Evolutionary conservation across 306 rosid species (phyloP).

Genomic region (Gastrolobium bilobum): DNA sequence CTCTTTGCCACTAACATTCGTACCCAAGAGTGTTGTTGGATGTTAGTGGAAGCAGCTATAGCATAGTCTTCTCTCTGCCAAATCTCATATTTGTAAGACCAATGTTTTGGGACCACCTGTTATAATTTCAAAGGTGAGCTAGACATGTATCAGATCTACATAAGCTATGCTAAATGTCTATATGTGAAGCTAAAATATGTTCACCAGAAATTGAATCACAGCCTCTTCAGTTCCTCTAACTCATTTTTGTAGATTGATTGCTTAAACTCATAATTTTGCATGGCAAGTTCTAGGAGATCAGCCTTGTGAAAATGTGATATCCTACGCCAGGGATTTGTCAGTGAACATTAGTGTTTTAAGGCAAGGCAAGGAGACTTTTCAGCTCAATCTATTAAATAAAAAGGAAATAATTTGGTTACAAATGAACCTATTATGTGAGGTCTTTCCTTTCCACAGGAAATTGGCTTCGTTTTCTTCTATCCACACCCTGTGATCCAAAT

Average conservation of each 20-base stretch:
- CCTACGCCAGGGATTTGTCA: conserved; percentile 26
- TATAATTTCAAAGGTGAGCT: background rate
- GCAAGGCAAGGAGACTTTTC: background rate
- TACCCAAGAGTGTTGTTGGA: conserved; percentile 40
- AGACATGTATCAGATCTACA: background rate
- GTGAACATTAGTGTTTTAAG: background rate
- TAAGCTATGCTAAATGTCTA: background rate
- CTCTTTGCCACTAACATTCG: conserved; percentile 49
- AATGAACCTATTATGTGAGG: conserved; percentile 37
- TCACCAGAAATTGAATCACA: background rate
- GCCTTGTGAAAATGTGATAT: conserved; percentile 30
- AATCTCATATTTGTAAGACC: conserved; percentile 57
- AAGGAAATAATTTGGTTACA: background rate
- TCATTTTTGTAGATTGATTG: conserved; percentile 56
- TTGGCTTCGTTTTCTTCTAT: conserved; percentile 52
- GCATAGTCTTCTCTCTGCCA: conserved; percentile 64
- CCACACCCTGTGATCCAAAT: conserved; percentile 59
- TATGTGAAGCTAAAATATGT: background rate
- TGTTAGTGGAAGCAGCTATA: conserved; percentile 33
- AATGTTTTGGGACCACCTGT: conserved; percentile 53
- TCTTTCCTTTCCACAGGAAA: conserved; percentile 52
- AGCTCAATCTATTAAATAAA: background rate
- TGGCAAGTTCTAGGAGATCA: conserved; percentile 49
- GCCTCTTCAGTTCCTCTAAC: conserved; percentile 54
- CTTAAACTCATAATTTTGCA: conserved; percentile 42